Conservation (phyloP, 1,284 basidiomycete species). For the Ceratobasidium sp. region DNA sequence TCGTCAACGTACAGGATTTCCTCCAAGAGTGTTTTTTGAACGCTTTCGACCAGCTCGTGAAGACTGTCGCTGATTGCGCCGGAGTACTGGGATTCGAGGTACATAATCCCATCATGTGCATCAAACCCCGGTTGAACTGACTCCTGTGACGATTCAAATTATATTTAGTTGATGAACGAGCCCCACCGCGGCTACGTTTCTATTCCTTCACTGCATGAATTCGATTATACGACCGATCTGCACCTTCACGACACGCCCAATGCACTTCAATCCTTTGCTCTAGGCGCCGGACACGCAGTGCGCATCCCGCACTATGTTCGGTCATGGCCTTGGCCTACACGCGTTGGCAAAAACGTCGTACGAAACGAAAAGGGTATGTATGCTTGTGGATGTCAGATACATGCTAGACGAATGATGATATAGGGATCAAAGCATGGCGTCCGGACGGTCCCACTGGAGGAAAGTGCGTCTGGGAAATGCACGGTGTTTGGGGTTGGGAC, state of each 20-base stretch:
- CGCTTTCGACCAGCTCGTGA: constrained; percentile 75
- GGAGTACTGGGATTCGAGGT: constrained; percentile 92
- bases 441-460: constrained; percentile 72
- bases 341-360: constrained; percentile 59
- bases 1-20: constrained; percentile 77
- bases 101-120: constrained; percentile 42
- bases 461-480: constrained; percentile 85
- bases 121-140: not conserved
- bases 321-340: constrained; percentile 85
- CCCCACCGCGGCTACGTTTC: constrained; percentile 93
- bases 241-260: constrained; percentile 85
- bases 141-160: not conserved
- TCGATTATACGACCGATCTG: constrained; percentile 94
- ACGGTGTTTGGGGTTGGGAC: constrained; percentile 95
- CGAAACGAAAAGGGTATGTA: constrained; percentile 63
- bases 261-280: constrained; percentile 82
- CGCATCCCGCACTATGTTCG: constrained; percentile 75
- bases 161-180: constrained; percentile 86
- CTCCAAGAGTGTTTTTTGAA: constrained; percentile 84
- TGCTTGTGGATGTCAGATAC: not conserved
- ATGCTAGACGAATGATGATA: not conserved
- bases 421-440: constrained; percentile 56
- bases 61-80: constrained; percentile 73
- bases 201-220: constrained; percentile 80
- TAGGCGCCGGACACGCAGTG: constrained; percentile 80